phyloP scores from a whole-genome alignment of 176 grass and related monocot genomes.

The Pharus latifolius region DNA sequence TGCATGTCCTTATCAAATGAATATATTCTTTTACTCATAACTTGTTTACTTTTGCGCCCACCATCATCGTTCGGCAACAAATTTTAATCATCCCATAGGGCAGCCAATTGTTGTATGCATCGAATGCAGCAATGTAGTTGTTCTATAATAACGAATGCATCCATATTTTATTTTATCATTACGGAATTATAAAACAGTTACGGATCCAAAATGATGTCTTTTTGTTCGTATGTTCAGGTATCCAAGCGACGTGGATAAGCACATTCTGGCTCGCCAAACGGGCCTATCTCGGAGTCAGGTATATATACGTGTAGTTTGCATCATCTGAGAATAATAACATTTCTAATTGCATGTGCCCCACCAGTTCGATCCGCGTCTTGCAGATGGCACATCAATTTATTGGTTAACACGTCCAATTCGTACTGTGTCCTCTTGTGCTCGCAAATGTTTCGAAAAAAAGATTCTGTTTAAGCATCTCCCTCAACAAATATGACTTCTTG shows the following conservation, averaged over 20 bases:
- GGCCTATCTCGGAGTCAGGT: conserved; percentile 95
- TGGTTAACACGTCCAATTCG: conserved; percentile 40
- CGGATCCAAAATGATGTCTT: neutral
- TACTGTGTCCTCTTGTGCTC: conserved; percentile 16
- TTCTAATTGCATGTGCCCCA: neutral
- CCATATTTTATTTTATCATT: neutral
- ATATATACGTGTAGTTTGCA: neutral
- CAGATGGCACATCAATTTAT: conserved; percentile 33
- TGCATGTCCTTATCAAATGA: too few species aligned
- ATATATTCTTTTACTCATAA: too few species aligned
- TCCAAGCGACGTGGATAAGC: conserved; percentile 92
- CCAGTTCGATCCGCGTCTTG: neutral
- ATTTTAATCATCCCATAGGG: too few species aligned
- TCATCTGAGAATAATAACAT: neutral
- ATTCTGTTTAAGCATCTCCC: neutral
- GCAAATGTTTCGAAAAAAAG: conserved; percentile 10
- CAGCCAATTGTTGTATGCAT: too few species aligned
- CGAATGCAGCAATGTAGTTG: too few species aligned
- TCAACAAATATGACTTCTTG: neutral
- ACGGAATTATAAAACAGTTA: neutral
- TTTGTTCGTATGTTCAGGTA: conserved; percentile 49
- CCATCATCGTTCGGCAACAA: too few species aligned
- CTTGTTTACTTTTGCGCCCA: too few species aligned
- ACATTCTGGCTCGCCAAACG: conserved; percentile 88
- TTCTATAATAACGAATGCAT: neutral